Base-by-base conservation (phyloP, 169 alveolate species). In the Plasmodium ovale region DNA sequence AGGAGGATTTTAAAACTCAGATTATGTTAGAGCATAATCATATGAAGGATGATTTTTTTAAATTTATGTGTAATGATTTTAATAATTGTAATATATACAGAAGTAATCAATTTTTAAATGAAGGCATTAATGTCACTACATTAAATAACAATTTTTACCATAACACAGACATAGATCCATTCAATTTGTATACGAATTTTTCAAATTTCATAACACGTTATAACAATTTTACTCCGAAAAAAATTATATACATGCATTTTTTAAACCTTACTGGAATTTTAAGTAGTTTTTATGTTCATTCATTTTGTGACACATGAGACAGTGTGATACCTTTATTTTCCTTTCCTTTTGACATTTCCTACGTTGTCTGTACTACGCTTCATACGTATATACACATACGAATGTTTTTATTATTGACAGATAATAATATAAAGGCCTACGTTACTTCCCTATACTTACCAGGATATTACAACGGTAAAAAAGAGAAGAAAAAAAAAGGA, bases 381-480 rank as follows among this genome's bases (percentile, higher is more conserved):
- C n/a, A n/a, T n/a, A n/a, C n/a, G n/a, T n/a, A n/a, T n/a, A n/a
- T n/a, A n/a, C n/a, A n/a, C n/a, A n/a, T n/a, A n/a, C n/a, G n/a
- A n/a, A n/a, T n/a, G n/a, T 59, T 12, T n/a, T n/a, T n/a, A n/a
- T n/a, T n/a, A n/a, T 59, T 53, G 27, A n/a, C 51, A 73, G 88
- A 73, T 64, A 59, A 73, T 27, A 73, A 73, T n/a, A 73, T 10
- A 9, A 60, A 10, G 65, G 88, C 88, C 2, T 73, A 58, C 60
- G 88, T 73, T 3, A 44, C 56, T 42, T 59, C 88, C 23, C 53
- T 73, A 16, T 59, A 73, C 31, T 60, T 73, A 29, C 88, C 88
- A 5, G 88, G 88, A 37, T 73, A 73, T 42, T 73, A 59, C 53
- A 73, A 73, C 35, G 64, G 88, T 73, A 73, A 59, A n/a, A n/a